Conservation (phyloP, 441 rosid genomes). For the Biscutella laevigata region DNA sequence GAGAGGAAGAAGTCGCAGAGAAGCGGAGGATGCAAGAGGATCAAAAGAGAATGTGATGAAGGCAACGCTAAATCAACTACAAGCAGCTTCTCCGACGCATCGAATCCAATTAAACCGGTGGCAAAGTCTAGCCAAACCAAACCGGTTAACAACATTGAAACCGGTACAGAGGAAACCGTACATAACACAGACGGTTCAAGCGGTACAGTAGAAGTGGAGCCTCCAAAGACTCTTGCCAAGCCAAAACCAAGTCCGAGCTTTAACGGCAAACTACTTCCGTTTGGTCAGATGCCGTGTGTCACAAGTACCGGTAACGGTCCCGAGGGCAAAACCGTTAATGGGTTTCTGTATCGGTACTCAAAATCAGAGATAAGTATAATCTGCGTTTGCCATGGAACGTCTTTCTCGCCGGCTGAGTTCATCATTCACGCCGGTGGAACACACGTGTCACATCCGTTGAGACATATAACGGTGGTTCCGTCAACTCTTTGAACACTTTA, state of each 20-base stretch:
- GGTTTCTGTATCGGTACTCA: conserved; percentile 34
- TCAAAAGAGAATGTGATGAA: conserved; percentile 17
- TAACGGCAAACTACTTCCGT: conserved; percentile 10
- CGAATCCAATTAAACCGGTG: too few species aligned
- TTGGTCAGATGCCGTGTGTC: conserved; percentile 42
- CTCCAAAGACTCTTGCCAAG: too few species aligned
- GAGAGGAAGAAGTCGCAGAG: conserved; percentile 33
- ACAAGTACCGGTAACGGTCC: conserved; percentile 45
- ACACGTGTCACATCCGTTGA: conserved; percentile 33
- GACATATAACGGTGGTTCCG: conserved; percentile 39
- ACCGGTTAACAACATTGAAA: conserved; percentile 16
- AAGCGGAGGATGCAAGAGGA: conserved; percentile 32
- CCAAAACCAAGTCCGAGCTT: conserved; percentile 29
- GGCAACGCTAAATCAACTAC: too few species aligned
- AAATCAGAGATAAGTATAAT: conserved; percentile 39
- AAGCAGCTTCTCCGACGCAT: too few species aligned
- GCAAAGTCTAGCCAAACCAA: conserved; percentile 14
- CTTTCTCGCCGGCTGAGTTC: conserved; percentile 48
- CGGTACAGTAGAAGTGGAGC: neutral
- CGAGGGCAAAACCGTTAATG: conserved; percentile 41
- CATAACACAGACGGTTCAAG: neutral
- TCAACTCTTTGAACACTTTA: conserved; percentile 22
- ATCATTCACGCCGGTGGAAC: conserved; percentile 48
- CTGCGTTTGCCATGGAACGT: conserved; percentile 47
- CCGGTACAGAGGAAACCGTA: neutral